Percentiles rank a stretch among this genome's conserved stretches.
These are phyloP conservation scores for Leucosporidium yakuticum DNA, from an alignment of 768 basidiomycete species.

Conservation along the genomic window DNA sequence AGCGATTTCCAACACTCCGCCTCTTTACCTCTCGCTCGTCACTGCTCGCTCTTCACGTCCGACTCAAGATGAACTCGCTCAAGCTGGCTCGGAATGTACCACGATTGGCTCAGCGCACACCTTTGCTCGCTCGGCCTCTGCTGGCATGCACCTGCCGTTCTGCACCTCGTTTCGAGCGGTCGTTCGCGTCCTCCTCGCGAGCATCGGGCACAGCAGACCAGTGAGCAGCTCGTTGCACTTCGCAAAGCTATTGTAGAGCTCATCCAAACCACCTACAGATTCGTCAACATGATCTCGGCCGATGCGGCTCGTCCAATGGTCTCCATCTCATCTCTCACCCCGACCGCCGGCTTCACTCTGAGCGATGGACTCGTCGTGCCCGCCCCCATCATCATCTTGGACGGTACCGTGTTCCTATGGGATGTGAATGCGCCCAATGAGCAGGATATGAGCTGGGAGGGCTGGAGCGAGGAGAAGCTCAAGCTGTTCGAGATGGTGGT, in stretches of 20 bases:
- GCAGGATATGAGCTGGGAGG: constrained; percentile 50
- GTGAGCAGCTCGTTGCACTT: not conserved
- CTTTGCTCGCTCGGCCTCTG: too few species aligned
- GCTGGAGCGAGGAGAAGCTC: constrained; percentile 69
- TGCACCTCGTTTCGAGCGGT: not conserved
- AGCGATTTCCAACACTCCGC: too few species aligned
- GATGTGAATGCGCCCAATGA: constrained; percentile 57
- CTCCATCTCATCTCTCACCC: constrained; percentile 29
- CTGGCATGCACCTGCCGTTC: not conserved
- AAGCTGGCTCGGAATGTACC: too few species aligned
- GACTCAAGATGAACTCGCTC: too few species aligned
- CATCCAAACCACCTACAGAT: constrained; percentile 16
- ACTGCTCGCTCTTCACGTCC: too few species aligned
- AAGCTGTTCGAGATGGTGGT: constrained; percentile 72
- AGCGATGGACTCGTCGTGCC: constrained; percentile 63
- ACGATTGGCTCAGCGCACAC: too few species aligned
- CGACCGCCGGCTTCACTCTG: constrained; percentile 35
- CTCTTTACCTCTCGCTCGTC: too few species aligned
- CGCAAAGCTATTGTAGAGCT: too few species aligned
- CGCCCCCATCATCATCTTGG: constrained; percentile 73
- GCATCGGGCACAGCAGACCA: not conserved
- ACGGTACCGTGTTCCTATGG: constrained; percentile 85
- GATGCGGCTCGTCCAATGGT: constrained; percentile 31
- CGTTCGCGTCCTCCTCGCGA: not conserved
- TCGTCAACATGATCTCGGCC: constrained; percentile 34